Percentiles rank a stretch among this genome's conserved stretches.
These are phyloP conservation scores for Vitis rupestris DNA, from an alignment of 164 flowering plant species.

Conservation along the genomic window DNA sequence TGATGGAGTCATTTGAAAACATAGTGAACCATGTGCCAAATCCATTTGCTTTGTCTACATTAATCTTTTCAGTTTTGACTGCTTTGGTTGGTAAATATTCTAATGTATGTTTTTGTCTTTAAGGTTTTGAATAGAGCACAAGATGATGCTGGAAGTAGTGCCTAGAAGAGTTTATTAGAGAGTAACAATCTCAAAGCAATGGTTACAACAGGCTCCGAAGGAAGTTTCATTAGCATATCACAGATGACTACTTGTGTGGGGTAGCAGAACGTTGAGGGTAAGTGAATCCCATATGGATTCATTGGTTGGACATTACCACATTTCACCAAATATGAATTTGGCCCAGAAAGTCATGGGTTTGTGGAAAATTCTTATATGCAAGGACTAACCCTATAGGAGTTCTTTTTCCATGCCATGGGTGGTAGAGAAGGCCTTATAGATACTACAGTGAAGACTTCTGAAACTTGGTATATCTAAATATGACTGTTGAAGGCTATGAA, in stretches of 20 bases:
- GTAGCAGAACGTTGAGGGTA: constrained; percentile 99
- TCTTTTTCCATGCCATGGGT: constrained; percentile 99
- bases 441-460: constrained; percentile 98
- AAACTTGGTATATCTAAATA: constrained; percentile 97
- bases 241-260: constrained; percentile 99
- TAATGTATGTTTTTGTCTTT: not conserved
- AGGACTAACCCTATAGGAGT: constrained; percentile 95
- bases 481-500: constrained; percentile 98
- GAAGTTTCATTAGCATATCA: constrained; percentile 97
- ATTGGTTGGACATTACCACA: constrained; percentile 87
- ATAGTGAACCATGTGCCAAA: constrained; percentile 87
- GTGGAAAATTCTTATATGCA: constrained; percentile 96
- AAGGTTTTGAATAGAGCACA: constrained; percentile 96
- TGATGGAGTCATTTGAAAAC: constrained; percentile 98
- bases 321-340: constrained; percentile 93
- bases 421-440: constrained; percentile 99
- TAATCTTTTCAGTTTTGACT: not conserved
- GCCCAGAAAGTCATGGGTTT: constrained; percentile 99
- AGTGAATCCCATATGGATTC: constrained; percentile 94
- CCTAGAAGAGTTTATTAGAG: constrained; percentile 92
- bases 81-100: not conserved
- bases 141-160: constrained; percentile 99
- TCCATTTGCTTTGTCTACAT: not conserved
- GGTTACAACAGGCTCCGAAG: constrained; percentile 98
- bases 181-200: constrained; percentile 98